These are phyloP conservation scores for Populus tremula DNA, from an alignment of 345 rosid species.

Conservation along the genomic window DNA sequence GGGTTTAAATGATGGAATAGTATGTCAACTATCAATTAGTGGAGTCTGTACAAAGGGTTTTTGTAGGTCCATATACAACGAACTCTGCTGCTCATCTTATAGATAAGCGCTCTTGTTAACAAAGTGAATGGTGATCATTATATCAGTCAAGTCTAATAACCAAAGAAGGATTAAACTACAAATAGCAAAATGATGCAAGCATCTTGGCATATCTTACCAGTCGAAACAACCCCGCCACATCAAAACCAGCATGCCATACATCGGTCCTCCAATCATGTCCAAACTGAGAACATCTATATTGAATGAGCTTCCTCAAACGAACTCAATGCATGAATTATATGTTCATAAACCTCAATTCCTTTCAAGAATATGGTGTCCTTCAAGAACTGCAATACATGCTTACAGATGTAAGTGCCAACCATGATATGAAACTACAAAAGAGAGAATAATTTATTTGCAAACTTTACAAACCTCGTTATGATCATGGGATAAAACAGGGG, in stretches of 20 bases:
- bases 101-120: too few relatives aligned
- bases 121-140: too few relatives aligned
- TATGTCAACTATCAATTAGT: too few relatives aligned
- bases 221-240: background rate
- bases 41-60: too few relatives aligned
- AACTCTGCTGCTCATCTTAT: too few relatives aligned
- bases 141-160: background rate
- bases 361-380: conserved; percentile 63
- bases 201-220: conserved; percentile 10
- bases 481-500: conserved; percentile 80
- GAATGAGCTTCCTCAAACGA: conserved; percentile 46
- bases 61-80: too few relatives aligned
- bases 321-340: conserved; percentile 60
- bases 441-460: conserved; percentile 1
- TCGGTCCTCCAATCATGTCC: background rate
- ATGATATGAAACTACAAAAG: background rate
- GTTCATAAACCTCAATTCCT: conserved; percentile 80
- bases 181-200: background rate
- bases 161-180: background rate
- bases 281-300: conserved; percentile 19
- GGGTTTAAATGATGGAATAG: too few relatives aligned
- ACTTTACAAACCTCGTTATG: conserved; percentile 69
- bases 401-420: background rate
- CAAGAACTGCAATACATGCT: conserved; percentile 49
- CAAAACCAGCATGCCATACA: background rate